A percentile compares a stretch with the other conserved stretches of the same genome.
Conservation (phyloP, 257 asterid genomes). For the Cynanchum wilfordii region DNA sequence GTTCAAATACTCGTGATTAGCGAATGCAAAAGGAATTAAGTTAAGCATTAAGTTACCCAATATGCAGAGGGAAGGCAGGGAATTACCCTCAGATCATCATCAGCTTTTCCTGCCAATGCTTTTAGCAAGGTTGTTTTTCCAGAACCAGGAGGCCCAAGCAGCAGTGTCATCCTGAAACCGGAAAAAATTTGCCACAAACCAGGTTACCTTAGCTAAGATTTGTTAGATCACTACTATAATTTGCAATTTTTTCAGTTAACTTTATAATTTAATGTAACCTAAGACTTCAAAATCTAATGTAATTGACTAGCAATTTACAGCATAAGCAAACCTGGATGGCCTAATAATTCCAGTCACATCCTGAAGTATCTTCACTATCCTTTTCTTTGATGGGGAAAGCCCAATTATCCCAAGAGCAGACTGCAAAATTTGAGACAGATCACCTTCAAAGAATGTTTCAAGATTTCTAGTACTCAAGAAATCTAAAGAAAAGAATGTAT, state of each 20-base stretch:
- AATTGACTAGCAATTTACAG: background rate
- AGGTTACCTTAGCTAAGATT: background rate
- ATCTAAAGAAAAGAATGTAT: background rate
- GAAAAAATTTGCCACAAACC: background rate
- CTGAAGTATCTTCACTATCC: conserved; percentile 54
- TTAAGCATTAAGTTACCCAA: background rate
- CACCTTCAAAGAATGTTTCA: conserved; percentile 2
- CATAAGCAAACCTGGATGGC: conserved; percentile 62
- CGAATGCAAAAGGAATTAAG: background rate
- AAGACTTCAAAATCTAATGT: background rate
- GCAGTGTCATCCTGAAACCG: conserved; percentile 63
- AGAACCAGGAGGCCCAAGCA: conserved; percentile 91
- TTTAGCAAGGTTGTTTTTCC: conserved; percentile 79
- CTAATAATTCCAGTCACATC: conserved; percentile 68
- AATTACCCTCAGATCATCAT: conserved; percentile 61
- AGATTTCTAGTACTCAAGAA: background rate
- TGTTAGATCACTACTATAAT: too few relatives aligned
- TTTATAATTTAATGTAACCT: background rate
- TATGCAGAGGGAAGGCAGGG: background rate
- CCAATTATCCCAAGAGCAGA: conserved; percentile 50
- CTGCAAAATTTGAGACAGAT: conserved; percentile 24
- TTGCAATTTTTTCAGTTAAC: background rate
- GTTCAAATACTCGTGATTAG: conserved; percentile 8
- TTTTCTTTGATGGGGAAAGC: conserved; percentile 67
- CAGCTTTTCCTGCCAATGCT: conserved; percentile 75